Base-by-base conservation (phyloP, 768 basidiomycete genomes). In the Pisolithus sp. region DNA sequence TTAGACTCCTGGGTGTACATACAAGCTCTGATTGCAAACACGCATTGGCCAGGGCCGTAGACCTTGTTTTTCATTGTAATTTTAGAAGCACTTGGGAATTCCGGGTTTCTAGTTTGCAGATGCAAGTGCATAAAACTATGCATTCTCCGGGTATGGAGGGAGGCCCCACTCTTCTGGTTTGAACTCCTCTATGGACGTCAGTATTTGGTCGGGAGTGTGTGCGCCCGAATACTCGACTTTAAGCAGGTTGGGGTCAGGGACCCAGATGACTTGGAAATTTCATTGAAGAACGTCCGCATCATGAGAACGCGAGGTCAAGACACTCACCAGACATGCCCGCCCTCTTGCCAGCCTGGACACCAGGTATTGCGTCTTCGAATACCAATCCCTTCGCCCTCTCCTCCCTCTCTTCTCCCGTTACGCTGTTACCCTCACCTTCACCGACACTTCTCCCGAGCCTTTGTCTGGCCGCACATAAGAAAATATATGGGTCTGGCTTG, bases 401-500 rank as follows among this genome's bases (percentile, higher is more conserved):
- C 31, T 57, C 62, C 34, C 58, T 58, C 58, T 81, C 69, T 38
- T 59, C 66, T 18, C 71, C 66, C 4, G 62, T 66, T 13, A 61
- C 54, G 18, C 61, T 57, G 1, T 53, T 62, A 52, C 10, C 59
- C 66, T 20, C 73, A 68, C 13, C 73, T 65, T 52, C 72, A 3
- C 86, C 85, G 0, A 89, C 84, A 18, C 77, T 64, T 31, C 71
- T 72, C 10, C 76, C 75, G 41, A 89, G 66, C 49, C 81, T 68
- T 54, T 75, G 73, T 47, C 76, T 73, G 24, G 91, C 91, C 10
- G 89, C 85, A 7, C 74, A 73, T 34, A 93, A 71, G 64, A 92
- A 94, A 34, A 91, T 82, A 62, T 91, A 90, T 17, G 91, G 89
- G 26, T 75, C 72, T 0, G 91, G 91, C 67, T 94, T 94, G n/a